These are phyloP conservation scores for Populus davidiana DNA, from an alignment of 345 rosid genomes.

Conservation along the genomic window DNA sequence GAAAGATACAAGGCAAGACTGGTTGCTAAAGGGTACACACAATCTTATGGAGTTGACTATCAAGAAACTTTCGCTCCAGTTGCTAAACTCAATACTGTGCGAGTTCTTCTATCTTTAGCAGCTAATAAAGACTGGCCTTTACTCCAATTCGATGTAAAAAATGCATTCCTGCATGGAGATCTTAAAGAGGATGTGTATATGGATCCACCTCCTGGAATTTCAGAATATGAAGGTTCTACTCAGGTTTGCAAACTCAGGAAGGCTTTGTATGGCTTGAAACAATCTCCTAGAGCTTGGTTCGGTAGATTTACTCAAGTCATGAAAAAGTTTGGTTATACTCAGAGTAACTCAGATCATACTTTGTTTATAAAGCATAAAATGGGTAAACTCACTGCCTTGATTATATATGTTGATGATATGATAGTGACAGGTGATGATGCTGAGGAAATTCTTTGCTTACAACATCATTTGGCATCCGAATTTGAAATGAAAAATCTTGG, in stretches of 20 bases:
- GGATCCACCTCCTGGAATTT: background rate
- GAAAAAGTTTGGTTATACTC: no score
- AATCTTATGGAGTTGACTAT: background rate
- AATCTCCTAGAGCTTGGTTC: background rate
- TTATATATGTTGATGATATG: background rate
- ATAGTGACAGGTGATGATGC: background rate
- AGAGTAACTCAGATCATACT: no score
- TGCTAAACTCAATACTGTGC: background rate
- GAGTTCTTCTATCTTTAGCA: background rate
- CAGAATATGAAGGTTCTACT: background rate
- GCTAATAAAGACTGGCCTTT: background rate
- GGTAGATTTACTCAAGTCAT: background rate
- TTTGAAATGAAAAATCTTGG: no score
- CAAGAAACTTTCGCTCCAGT: background rate
- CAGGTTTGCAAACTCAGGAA: background rate
- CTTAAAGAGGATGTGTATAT: background rate
- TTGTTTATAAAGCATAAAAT: no score
- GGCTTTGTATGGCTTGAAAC: background rate
- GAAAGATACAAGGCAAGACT: background rate
- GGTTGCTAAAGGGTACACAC: background rate
- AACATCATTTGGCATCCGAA: no score
- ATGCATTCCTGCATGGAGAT: background rate
- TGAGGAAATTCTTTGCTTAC: no score
- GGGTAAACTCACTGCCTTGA: background rate
- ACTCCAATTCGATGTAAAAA: background rate